Evolutionary conservation across 1,284 basidiomycete genomes (phyloP), one percentile per base, ranked within the genome.

Genomic region (Ceratobasidium papillatum): DNA sequence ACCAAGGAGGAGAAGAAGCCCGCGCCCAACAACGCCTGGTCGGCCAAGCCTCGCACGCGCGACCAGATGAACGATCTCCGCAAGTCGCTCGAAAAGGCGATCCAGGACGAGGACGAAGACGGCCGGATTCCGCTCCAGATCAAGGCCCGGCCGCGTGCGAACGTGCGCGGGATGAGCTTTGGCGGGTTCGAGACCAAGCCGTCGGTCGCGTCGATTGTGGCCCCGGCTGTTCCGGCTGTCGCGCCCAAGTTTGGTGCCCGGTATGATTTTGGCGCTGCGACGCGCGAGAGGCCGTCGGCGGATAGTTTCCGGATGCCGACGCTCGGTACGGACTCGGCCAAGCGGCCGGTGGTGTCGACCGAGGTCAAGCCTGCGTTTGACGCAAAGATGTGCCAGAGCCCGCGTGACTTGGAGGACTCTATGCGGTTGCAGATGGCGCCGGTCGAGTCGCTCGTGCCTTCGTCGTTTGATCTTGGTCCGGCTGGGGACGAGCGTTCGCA

Each of bases 21-120:
- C 12, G 36, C 51, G 45, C 5, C 66, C n/a, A 30, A 11, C 69
- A 45, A 45, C 19, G 32, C 4, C 32, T 66, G 62, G 72, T 49
- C 64, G 41, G 51, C 58, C 64, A 75, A 75, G 74, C 56, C 54
- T 25, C 52, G 27, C 27, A 25, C 65, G 36, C 43, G 52, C 14
- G 72, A 77, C 38, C 79, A 79, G 25, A 80, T 90, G 65, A 84
- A 81, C 43, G 85, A 87, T 75, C 81, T 92, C 77, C 82, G 85
- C 77, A 85, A 79, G 77, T 87, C 84, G 79, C 82, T 92, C 61
- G 88, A 91, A 82, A 84, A 86, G 78, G 87, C 90, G 27, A 77
- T 77, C n/a, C 62, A 74, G 30, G 75, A 78, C 38, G 77, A 77
- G 22, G 76, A 77, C 36, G 72, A 68, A n/a, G n/a, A n/a, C 34